These are phyloP conservation scores for Prunus dulcis DNA, from an alignment of 306 rosid species.

Conservation along the genomic window DNA sequence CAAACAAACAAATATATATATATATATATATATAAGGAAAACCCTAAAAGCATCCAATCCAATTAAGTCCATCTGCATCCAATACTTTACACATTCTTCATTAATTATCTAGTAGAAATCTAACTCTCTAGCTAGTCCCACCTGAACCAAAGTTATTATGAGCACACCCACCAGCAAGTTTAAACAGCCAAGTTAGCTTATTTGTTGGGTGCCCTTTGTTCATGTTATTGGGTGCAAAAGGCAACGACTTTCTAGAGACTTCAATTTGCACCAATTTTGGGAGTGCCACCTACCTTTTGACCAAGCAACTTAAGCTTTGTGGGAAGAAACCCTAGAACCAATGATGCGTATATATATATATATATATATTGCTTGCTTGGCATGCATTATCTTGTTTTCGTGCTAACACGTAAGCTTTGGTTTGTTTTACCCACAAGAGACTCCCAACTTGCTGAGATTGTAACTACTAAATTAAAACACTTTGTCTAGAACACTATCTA, in stretches of 20 bases:
- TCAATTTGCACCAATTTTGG: conserved; percentile 36
- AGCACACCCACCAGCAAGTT: neutral
- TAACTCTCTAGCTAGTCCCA: conserved; percentile 28
- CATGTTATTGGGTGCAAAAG: conserved; percentile 32
- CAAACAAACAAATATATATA: neutral
- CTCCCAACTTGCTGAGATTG: conserved; percentile 17
- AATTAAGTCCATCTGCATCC: neutral
- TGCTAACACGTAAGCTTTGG: conserved; percentile 26
- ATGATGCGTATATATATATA: neutral
- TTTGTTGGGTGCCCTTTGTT: conserved; percentile 40
- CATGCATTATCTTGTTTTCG: conserved; percentile 23
- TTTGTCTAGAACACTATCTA: conserved; percentile 22
- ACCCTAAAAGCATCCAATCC: conserved; percentile 16
- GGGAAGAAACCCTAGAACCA: conserved; percentile 1
- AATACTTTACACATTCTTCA: neutral
- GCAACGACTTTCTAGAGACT: conserved; percentile 36
- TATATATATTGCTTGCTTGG: conserved; percentile 20
- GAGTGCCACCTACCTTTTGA: conserved; percentile 23
- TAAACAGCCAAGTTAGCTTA: conserved; percentile 24
- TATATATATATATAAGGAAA: neutral
- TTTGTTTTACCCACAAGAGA: conserved; percentile 40
- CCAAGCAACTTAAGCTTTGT: neutral
- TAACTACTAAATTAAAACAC: conserved; percentile 12
- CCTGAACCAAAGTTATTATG: neutral
- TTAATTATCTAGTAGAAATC: conserved; percentile 11